Conservation (phyloP, 2,329 filamentous ascomycete species). For the Apiospora rasikravindrae region DNA sequence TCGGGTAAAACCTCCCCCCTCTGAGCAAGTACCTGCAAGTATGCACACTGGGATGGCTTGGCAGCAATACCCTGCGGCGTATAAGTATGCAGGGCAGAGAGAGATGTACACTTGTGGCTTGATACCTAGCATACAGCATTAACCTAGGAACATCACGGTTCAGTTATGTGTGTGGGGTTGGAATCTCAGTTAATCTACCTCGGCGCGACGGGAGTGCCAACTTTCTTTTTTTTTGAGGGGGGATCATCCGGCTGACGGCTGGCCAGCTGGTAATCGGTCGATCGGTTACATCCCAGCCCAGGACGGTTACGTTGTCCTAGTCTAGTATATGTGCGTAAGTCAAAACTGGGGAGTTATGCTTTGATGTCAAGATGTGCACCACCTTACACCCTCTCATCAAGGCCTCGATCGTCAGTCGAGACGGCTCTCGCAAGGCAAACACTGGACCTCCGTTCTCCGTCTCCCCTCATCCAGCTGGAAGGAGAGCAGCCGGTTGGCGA, state of each 20-base stretch:
- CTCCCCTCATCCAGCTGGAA: background rate
- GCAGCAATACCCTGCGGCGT: background rate
- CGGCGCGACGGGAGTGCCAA: conserved; percentile 1
- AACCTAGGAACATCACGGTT: background rate
- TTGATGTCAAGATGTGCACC: too few species aligned
- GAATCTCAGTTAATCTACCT: background rate
- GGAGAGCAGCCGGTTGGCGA: conserved; percentile 1
- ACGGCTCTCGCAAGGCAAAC: background rate
- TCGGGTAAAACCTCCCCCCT: background rate
- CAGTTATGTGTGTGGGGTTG: background rate
- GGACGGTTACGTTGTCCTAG: background rate
- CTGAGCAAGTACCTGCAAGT: background rate
- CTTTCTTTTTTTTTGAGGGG: background rate
- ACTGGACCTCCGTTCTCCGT: background rate
- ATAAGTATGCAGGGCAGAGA: too few species aligned
- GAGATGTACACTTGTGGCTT: background rate
- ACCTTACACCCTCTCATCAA: background rate
- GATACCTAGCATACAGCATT: background rate
- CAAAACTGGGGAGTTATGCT: background rate
- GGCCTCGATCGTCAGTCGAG: background rate
- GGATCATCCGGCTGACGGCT: background rate
- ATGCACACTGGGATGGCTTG: background rate
- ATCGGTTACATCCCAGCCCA: background rate
- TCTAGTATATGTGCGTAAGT: background rate
- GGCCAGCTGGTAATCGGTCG: background rate